Conservation (phyloP, 2,329 filamentous ascomycete species). For the Alternaria dauci region DNA sequence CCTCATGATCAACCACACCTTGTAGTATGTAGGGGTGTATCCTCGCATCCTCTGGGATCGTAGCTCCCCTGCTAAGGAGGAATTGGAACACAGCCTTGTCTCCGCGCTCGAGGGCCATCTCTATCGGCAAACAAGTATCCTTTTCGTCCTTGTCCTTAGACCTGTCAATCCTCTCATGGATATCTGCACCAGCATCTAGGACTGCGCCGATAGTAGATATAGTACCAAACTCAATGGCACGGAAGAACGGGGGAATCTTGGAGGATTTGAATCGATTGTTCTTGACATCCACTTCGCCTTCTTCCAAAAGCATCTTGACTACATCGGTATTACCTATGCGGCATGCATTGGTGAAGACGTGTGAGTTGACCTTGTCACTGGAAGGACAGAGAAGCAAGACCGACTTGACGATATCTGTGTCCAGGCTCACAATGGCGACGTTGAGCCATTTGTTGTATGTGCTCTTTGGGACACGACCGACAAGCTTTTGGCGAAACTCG, state of each 20-base stretch:
- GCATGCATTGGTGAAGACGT: not conserved
- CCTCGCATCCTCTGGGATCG: not conserved
- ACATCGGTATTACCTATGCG: not conserved
- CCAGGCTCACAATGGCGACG: not conserved
- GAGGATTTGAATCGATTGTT: not conserved
- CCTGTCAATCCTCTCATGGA: not conserved
- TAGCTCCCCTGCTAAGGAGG: not conserved
- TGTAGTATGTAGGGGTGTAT: no score
- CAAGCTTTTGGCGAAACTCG: not conserved
- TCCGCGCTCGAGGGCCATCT: not conserved
- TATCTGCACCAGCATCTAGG: not conserved
- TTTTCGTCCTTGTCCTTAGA: no score
- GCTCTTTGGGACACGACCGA: not conserved
- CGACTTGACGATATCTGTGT: not conserved
- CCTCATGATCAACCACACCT: no score
- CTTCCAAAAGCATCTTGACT: not conserved
- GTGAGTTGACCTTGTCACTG: not conserved
- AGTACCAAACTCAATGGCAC: not conserved
- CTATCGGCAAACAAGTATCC: not conserved
- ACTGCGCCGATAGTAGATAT: not conserved
- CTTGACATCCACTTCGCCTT: not conserved
- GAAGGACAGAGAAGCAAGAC: not conserved
- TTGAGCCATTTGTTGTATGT: not conserved
- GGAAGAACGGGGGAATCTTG: not conserved
- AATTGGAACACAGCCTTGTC: not conserved